Evolutionary conservation across 2,329 filamentous ascomycete species (phyloP).

Genomic region (Periconia digitata): DNA sequence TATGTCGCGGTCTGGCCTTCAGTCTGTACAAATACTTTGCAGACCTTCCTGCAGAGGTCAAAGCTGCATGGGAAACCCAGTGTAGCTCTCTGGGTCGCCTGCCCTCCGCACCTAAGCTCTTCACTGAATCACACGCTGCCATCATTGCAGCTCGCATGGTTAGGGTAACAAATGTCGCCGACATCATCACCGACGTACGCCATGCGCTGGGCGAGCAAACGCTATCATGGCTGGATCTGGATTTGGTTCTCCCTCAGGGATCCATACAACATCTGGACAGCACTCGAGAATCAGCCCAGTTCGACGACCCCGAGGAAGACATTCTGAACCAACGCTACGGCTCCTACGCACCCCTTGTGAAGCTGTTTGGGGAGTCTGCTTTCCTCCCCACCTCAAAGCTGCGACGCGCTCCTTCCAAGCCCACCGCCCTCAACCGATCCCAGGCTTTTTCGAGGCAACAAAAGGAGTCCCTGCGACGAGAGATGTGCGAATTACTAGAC

Average conservation of each 20-base stretch:
- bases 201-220: slow-evolving; percentile 78
- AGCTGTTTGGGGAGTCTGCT: slow-evolving; percentile 77
- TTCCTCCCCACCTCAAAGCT: slow-evolving; percentile 86
- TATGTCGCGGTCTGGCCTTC: slow-evolving; percentile 88
- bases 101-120: slow-evolving; percentile 68
- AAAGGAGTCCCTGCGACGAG: slow-evolving; percentile 80
- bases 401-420: slow-evolving; percentile 82
- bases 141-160: slow-evolving; percentile 85
- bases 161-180: slow-evolving; percentile 73
- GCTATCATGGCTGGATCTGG: slow-evolving; percentile 82
- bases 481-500: slow-evolving; percentile 86
- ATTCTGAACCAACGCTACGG: slow-evolving; percentile 73
- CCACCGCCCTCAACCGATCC: slow-evolving; percentile 75
- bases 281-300: slow-evolving; percentile 57
- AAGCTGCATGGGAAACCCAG: slow-evolving; percentile 64
- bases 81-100: slow-evolving; percentile 57
- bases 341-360: slow-evolving; percentile 73
- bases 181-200: slow-evolving; percentile 72
- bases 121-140: slow-evolving; percentile 89
- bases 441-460: slow-evolving; percentile 78
- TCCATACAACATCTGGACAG: slow-evolving; percentile 56
- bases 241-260: slow-evolving; percentile 80
- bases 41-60: slow-evolving; percentile 78
- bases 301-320: slow-evolving; percentile 65
- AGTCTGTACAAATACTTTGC: slow-evolving; percentile 92